Conservation (phyloP, 306 rosid species). For the Begonia fuchsioides region DNA sequence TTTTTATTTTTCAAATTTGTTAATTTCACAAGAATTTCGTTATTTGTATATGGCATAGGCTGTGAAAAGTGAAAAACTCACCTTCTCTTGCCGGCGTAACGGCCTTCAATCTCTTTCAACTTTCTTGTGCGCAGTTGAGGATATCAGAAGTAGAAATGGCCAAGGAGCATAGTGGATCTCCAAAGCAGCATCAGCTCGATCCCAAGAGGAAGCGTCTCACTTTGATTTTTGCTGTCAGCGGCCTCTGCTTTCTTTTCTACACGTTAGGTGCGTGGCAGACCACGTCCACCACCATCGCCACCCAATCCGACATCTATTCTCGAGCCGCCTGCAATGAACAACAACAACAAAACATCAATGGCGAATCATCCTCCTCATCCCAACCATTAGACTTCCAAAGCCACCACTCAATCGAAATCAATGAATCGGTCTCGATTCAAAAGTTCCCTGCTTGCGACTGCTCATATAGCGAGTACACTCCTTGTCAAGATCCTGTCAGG, state of each 20-base stretch:
- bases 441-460: conserved; percentile 27
- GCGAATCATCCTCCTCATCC: conserved; percentile 9
- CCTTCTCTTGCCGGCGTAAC: no score
- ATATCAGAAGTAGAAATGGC: conserved; percentile 29
- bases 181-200: conserved; percentile 67
- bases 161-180: conserved; percentile 73
- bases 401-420: background rate
- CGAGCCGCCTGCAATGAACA: conserved; percentile 35
- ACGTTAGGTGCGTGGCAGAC: conserved; percentile 66
- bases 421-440: background rate
- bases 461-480: conserved; percentile 58
- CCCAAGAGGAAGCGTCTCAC: conserved; percentile 56
- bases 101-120: no score
- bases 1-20: background rate
- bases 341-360: background rate
- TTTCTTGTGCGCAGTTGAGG: background rate
- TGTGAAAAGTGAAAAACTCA: no score
- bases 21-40: no score
- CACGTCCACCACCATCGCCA: conserved; percentile 17
- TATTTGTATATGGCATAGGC: no score
- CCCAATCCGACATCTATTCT: conserved; percentile 30
- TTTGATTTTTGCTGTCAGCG: conserved; percentile 65
- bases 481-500: conserved; percentile 51
- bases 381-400: conserved; percentile 14
- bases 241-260: conserved; percentile 58